Base-by-base conservation (phyloP, 257 asterid genomes). In the Petrea volubilis region DNA sequence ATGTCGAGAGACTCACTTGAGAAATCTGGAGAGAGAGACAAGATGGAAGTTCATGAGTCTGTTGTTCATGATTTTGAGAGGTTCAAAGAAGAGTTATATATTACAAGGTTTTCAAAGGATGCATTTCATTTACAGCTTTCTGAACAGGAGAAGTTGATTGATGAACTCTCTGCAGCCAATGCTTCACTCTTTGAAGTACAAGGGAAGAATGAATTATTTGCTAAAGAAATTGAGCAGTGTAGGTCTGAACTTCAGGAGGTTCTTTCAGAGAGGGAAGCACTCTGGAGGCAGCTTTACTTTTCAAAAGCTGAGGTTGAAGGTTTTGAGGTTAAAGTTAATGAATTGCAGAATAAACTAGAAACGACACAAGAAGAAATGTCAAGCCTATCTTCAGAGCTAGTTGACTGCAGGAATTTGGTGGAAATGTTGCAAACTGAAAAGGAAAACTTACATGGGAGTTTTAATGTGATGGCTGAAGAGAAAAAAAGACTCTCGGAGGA, bases 31-130 rank as follows among this genome's bases (percentile, higher is more conserved):
- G 79, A 55, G 57, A 52, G 76, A 51, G 74, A 63, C 50, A 58
- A 74, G 68, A 52, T 40, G 55, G 58, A 65, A 71, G 74, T 56
- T 69, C 17, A 73, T 40, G 81, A 71, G 14, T 56, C 73, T 49
- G 74, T 61, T 60, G 61, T 50, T 68, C 63, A 64, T 79, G 86
- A 81, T 76, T 78, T 78, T 67, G 98, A 90, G 83, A 80, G 78
- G 84, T 85, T 95, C 59, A 91, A 88, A 72, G 92, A 95, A 73
- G 88, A 92, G 71, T 71, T 95, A 52, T 92, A 90, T 82, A 80
- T 88, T 57, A 77, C 91, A 41, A 89, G 80, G 80, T 78, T 86
- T 71, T 87, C 80, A 43, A 92, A 83, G 75, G 97, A 94, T 76
- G 86, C 84, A 23, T 79, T 71, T 73, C 78, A 80, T 50, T 59